phyloP scores from a whole-genome alignment of 2,329 filamentous ascomycete genomes.

The Amylocarpus encephaloides region DNA sequence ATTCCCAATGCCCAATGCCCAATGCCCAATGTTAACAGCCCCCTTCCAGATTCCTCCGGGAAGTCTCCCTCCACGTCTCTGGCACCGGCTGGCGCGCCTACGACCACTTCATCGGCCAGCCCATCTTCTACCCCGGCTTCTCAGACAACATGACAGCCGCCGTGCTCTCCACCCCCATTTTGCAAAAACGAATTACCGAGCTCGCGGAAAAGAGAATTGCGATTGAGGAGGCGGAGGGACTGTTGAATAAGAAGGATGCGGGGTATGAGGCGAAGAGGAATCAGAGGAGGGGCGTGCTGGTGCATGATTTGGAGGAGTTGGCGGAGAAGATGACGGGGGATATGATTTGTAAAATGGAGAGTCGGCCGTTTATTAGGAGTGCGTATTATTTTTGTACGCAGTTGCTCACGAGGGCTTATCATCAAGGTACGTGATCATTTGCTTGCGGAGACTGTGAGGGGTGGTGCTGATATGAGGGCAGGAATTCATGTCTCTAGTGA shows the following conservation, averaged over 20 bases:
- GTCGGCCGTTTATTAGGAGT: conserved; percentile 81
- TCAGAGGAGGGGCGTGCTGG: conserved; percentile 57
- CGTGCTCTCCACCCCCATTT: conserved; percentile 68
- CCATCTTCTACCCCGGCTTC: conserved; percentile 89
- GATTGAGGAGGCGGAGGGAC: conserved; percentile 70
- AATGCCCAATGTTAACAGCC: neutral
- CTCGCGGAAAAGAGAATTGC: conserved; percentile 68
- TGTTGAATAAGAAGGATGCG: conserved; percentile 51
- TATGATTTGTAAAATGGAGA: conserved; percentile 99
- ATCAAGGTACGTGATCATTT: conserved; percentile 57
- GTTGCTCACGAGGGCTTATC: conserved; percentile 84
- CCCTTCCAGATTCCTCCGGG: conserved; percentile 66
- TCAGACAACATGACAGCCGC: conserved; percentile 79
- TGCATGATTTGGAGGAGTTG: conserved; percentile 68
- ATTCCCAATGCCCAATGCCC: conserved; percentile 4
- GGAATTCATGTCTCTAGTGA: conserved; percentile 91
- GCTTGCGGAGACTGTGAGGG: too few relatives aligned
- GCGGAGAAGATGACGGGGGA: conserved; percentile 81
- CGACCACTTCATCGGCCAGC: conserved; percentile 82
- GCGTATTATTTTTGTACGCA: conserved; percentile 89
- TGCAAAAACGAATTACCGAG: conserved; percentile 68
- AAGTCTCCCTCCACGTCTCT: conserved; percentile 87
- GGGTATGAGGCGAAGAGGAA: conserved; percentile 47
- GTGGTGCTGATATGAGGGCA: conserved; percentile 19
- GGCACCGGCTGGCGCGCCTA: conserved; percentile 95